Evolutionary conservation across 306 rosid genomes (phyloP), one percentile per base, ranked within the genome.

Genomic region (Trichosanthes cucumerina): DNA sequence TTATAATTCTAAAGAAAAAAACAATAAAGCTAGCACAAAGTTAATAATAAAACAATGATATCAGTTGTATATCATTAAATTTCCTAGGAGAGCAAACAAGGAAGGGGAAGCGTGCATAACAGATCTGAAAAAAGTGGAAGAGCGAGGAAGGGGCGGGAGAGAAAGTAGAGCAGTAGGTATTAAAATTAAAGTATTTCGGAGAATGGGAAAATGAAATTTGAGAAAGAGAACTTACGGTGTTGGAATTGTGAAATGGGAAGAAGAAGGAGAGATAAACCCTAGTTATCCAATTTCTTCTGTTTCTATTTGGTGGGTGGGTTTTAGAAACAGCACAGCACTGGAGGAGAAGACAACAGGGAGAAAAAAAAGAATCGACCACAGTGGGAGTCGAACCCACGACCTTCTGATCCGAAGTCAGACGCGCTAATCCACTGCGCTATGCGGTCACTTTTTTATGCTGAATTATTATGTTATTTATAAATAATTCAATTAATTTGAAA

Each of bases 381-480:
- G 75, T 64, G 75, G 81, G 81, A 78, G 81, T 78, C 81, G 75
- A 78, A 78, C 75, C 81, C 81, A 78, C 75, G 81, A 78, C 75
- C 81, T 78, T 78, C 75, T 78, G 75, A 78, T 63, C 75, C 81
- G 75, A 78, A 78, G 75, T 78, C 81, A 78, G 75, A 78, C 81
- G 81, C 75, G 81, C 81, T 78, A 78, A 78, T 78, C 81, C 81
- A 78, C 81, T 78, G 75, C 81, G 81, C 75, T 78, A 78, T 64
- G 75, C 81, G 75, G 59, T 78, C 80, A 1, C 0, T 15, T n/a
- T n/a, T n/a, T n/a, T n/a, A n/a, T 47, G 52, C 4, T 18, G n/a
- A 1, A 1, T 38, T 38, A 38, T 0, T 38, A 38, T 38, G 4
- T 38, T 38, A n/a, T 38, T 3, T 3, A 3, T 38, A 38, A 38